These are phyloP conservation scores for Pestalotiopsis sp. DNA, from an alignment of 2,329 filamentous ascomycete genomes.

Conservation along the genomic window DNA sequence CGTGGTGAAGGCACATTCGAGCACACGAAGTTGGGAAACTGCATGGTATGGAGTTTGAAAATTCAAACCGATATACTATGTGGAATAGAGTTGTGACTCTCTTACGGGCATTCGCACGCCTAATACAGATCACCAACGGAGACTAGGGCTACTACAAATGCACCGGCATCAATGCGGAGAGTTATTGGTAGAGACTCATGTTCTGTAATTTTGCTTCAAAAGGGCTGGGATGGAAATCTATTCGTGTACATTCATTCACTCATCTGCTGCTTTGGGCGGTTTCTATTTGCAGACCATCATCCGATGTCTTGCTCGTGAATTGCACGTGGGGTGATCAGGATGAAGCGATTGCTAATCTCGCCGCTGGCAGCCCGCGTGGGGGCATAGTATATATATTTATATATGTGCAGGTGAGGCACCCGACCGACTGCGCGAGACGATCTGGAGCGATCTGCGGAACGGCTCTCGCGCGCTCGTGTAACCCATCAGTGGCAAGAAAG, in stretches of 20 bases:
- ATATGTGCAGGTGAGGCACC: background rate
- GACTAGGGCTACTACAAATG: no score
- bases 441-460: background rate
- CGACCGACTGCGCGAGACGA: background rate
- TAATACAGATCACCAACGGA: no score
- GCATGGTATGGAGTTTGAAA: no score
- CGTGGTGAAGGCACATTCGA: background rate
- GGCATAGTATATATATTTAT: background rate
- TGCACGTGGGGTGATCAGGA: background rate
- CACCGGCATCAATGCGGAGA: no score
- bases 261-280: background rate
- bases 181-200: no score
- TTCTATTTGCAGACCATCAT: background rate
- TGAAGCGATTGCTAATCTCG: background rate
- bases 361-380: background rate
- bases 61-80: no score
- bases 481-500: background rate
- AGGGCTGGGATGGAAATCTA: background rate
- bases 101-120: no score
- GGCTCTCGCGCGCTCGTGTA: background rate
- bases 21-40: no score
- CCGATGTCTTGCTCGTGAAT: background rate
- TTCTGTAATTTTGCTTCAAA: background rate
- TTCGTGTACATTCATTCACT: background rate
- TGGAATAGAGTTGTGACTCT: no score